Percentiles rank a stretch among this genome's conserved stretches.
These are phyloP conservation scores for Grifola frondosa DNA, from an alignment of 1,284 basidiomycete genomes.

Conservation along the genomic window DNA sequence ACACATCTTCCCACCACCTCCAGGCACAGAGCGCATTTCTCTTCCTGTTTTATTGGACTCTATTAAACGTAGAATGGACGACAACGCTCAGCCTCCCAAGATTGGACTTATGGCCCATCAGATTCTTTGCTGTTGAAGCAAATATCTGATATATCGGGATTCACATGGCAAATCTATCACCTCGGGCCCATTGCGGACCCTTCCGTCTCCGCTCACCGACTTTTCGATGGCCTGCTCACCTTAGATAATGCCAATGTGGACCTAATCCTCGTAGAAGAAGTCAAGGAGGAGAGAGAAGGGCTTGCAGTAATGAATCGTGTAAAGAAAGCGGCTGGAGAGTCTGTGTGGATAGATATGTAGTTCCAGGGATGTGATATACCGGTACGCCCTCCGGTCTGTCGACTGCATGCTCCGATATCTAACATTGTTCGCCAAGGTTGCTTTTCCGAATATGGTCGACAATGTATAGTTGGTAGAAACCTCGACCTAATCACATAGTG, in stretches of 20 bases:
- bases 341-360: constrained; percentile 39
- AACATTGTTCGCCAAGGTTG: no score
- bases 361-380: constrained; percentile 1
- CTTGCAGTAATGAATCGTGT: constrained; percentile 98
- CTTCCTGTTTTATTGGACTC: constrained; percentile 41
- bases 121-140: constrained; percentile 55
- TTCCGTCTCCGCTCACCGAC: constrained; percentile 70
- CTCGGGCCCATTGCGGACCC: constrained; percentile 68
- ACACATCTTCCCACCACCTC: constrained; percentile 48
- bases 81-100: constrained; percentile 35
- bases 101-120: constrained; percentile 72
- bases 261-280: constrained; percentile 86
- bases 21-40: constrained; percentile 29
- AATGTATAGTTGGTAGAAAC: no score
- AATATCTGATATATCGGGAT: constrained; percentile 36
- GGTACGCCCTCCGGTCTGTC: constrained; percentile 11
- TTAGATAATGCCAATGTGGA: constrained; percentile 79
- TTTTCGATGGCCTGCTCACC: constrained; percentile 88
- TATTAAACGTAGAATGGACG: constrained; percentile 28
- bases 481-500: no score
- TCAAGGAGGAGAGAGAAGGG: constrained; percentile 81
- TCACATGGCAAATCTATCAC: constrained; percentile 54
- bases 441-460: no score
- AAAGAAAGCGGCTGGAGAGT: constrained; percentile 85
- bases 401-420: no score